Evolutionary conservation across 169 alveolate genomes (phyloP).

Genomic region (Babesia bovis): DNA sequence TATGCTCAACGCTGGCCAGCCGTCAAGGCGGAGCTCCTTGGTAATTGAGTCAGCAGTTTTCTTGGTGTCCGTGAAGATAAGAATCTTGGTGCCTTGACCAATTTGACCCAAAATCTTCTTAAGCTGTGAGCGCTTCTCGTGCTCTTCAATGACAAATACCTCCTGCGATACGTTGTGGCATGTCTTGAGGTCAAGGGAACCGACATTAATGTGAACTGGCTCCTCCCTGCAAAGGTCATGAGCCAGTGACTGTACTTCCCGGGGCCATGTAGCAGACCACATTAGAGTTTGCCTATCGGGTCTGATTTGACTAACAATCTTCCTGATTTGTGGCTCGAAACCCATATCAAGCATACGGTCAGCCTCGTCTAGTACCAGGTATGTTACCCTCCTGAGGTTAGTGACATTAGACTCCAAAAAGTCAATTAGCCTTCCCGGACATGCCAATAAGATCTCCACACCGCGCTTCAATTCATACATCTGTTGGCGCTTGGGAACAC

Average conservation of each 20-base stretch:
- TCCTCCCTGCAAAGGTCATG: constrained; percentile 90
- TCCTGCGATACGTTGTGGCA: constrained; percentile 90
- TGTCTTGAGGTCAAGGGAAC: constrained; percentile 89
- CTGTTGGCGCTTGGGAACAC: constrained; percentile 90
- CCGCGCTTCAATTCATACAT: constrained; percentile 87
- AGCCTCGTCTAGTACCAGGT: constrained; percentile 98
- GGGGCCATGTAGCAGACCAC: constrained; percentile 99
- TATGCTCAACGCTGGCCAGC: constrained; percentile 92
- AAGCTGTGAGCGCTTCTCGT: constrained; percentile 66
- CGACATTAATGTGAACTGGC: constrained; percentile 96
- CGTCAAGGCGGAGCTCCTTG: constrained; percentile 86
- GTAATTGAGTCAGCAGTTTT: constrained; percentile 85
- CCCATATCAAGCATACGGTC: constrained; percentile 99
- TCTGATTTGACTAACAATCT: constrained; percentile 87
- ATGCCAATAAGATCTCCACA: constrained; percentile 95
- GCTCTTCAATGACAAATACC: constrained; percentile 79
- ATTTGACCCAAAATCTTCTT: constrained; percentile 70
- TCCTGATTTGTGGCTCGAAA: constrained; percentile 96
- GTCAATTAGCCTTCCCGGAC: constrained; percentile 94
- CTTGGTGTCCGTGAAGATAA: constrained; percentile 89
- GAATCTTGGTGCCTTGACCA: constrained; percentile 82
- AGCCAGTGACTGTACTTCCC: constrained; percentile 92
- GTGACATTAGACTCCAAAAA: constrained; percentile 90
- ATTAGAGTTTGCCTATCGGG: constrained; percentile 93
- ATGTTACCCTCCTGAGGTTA: constrained; percentile 94